Evolutionary conservation across 306 rosid species (phyloP), one percentile per base, ranked within the genome.

Genomic region (Vigna hirtella): DNA sequence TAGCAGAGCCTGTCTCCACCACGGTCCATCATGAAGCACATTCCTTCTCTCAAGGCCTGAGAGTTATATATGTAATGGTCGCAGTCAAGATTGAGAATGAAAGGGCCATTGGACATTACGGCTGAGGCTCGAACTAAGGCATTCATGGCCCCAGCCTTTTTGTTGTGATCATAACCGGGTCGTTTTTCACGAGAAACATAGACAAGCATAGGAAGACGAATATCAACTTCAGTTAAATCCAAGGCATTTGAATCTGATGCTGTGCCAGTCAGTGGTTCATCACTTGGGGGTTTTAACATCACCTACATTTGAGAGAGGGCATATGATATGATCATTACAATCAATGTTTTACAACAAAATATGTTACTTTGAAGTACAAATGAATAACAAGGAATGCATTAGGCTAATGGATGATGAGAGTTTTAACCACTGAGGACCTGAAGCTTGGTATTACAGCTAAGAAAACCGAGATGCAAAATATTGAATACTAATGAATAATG

Each of bases 11-110:
- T 83, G 1, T 91, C 97, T 2, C 97, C 97, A 42, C 81, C 97
- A 1, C 83, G 86, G 88, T 91, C 97, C 97, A 91, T 89, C 97
- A 91, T 91, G 88, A 88, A 89, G 86, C 97, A 91, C 90, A 91
- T 91, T 11, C 96, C 96, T 83, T 91, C 97, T 74, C 97, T 89
- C 66, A 89, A 1, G 13, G 97, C 97, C 47, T 82, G 74, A 32
- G 97, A 91, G 78, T 91, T 88, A 73, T 72, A 85, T 64, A 91
- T 84, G 85, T 91, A 91, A 77, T 91, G 97, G 66, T 91, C 97
- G 51, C 97, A 91, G 66, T 91, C 97, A 7, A 91, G 91, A 73
- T 91, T 89, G 28, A 91, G 92, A 47, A 91, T 91, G 89, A 91
- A 91, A 20, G 97, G 84, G 10, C 93, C 97, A 43, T 91, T 91